Base-by-base conservation (phyloP, 2,329 filamentous ascomycete genomes). In the Diaporthe ilicicola region DNA sequence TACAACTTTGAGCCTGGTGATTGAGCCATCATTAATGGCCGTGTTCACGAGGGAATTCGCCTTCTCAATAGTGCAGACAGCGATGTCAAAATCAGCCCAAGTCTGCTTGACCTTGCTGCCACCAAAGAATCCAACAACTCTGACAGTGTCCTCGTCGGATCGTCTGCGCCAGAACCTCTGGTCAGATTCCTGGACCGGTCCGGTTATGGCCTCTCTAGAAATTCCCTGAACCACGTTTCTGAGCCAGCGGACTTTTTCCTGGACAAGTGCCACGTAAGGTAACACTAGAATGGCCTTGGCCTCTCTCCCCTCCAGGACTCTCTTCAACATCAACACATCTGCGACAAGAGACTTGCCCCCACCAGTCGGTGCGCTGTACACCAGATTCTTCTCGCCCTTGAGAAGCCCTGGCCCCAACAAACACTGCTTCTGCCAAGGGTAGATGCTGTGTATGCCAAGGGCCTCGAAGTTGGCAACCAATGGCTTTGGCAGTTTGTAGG, bases 21-120 rank as follows among this genome's bases (percentile, higher is more conserved):
- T 87, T 4, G 85, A 89, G 76, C 88, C 89, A 73, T 94, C 91
- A 73, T 93, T 90, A 74, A 94, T 93, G 17, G 92, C 91, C 27
- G 87, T 83, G 75, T 95, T 94, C 34, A 94, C 86, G 48, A 95
- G 85, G 13, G 90, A 87, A 76, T 94, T 95, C 67, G 92, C 92
- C 88, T 94, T 95, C 82, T 95, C 93, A 72, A 94, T 91, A 1
- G 93, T 94, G 81, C 93, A 94, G 50, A 94, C 88, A 1, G 90
- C 93, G 76, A 95, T 90, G 77, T 95, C 93, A 75, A 93, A 92
- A 76, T 94, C 92, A 32, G 86, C 84, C 92, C 92, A 94, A 1
- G 87, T 89, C 13, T 88, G 83, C 73, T 88, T 87, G 34, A 90
- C 85, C 77, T 90, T 93, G 75, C 89, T 92, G 5, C 92, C 93